Evolutionary conservation across 495 filamentous ascomycete species (phyloP).

Genomic region (Alectoria sarmentosa): DNA sequence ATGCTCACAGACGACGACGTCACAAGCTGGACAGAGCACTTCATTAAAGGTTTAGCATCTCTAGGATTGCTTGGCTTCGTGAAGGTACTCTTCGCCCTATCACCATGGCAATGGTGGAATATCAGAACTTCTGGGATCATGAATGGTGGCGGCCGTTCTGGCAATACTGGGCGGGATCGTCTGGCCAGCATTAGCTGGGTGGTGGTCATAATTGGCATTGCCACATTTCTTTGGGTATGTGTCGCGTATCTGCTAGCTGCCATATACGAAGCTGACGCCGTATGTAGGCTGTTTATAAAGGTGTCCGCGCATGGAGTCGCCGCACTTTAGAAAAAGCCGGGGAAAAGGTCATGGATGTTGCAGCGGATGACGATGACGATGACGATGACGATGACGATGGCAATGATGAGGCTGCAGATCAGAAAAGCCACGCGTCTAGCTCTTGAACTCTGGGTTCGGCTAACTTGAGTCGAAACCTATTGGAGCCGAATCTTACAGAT

Average conservation of each 20-base stretch:
- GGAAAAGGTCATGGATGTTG: constrained; percentile 75
- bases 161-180: constrained; percentile 62
- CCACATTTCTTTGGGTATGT: constrained; percentile 78
- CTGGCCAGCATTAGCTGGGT: constrained; percentile 67
- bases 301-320: constrained; percentile 62
- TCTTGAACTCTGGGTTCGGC: constrained; percentile 18
- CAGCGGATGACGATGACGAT: constrained; percentile 64
- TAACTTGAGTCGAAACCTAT: not conserved
- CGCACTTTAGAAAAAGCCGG: constrained; percentile 65
- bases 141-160: constrained; percentile 44
- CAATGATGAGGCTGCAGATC: constrained; percentile 36
- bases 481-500: constrained; percentile 23
- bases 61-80: constrained; percentile 80
- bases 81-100: constrained; percentile 68
- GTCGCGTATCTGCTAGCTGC: not conserved
- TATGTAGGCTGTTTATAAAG: constrained; percentile 68
- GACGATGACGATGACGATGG: constrained; percentile 64
- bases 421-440: constrained; percentile 10
- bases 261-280: constrained; percentile 14
- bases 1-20: constrained; percentile 39
- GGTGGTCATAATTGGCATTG: constrained; percentile 69
- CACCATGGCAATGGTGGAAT: constrained; percentile 71
- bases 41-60: constrained; percentile 77
- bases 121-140: constrained; percentile 48
- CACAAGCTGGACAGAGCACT: constrained; percentile 67